A percentile compares a stretch with the other conserved stretches of the same genome.
Evolutionary conservation across 208 protist genomes (phyloP).

Genomic region (Crithidia sp.): DNA sequence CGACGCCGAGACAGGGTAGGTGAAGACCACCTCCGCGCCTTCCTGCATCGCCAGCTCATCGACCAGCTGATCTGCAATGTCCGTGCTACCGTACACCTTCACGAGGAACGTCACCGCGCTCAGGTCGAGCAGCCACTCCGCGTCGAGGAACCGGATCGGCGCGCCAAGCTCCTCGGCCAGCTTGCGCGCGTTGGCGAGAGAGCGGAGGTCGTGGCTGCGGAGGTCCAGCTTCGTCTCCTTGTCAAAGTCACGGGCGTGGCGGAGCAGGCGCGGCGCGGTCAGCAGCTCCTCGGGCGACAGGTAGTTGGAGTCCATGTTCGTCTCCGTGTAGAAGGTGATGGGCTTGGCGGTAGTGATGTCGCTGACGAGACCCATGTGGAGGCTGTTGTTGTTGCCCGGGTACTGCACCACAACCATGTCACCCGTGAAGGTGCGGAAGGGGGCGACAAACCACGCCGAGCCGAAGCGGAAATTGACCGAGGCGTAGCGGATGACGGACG

Average conservation of each 20-base stretch:
- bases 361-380: conserved; percentile 84
- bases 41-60: conserved; percentile 75
- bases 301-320: conserved; percentile 67
- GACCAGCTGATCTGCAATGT: conserved; percentile 63
- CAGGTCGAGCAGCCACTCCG: conserved; percentile 86
- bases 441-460: conserved; percentile 86
- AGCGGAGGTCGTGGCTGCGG: conserved; percentile 66
- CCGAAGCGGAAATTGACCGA: conserved; percentile 90
- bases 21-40: conserved; percentile 86
- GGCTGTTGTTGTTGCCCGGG: conserved; percentile 47
- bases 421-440: conserved; percentile 71
- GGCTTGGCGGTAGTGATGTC: conserved; percentile 73
- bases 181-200: conserved; percentile 58
- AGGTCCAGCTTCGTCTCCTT: conserved; percentile 75
- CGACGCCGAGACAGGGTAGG: conserved; percentile 53
- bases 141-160: conserved; percentile 73
- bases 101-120: conserved; percentile 86
- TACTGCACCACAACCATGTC: conserved; percentile 90
- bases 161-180: conserved; percentile 58
- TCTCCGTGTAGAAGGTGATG: conserved; percentile 69
- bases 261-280: conserved; percentile 68
- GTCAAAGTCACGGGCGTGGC: conserved; percentile 82
- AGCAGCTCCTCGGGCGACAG: conserved; percentile 60
- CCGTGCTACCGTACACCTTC: conserved; percentile 59
- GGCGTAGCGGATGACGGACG: conserved; percentile 66